Evolutionary conservation across 2,329 filamentous ascomycete genomes (phyloP).

Genomic region (Diaporthe humulicola): DNA sequence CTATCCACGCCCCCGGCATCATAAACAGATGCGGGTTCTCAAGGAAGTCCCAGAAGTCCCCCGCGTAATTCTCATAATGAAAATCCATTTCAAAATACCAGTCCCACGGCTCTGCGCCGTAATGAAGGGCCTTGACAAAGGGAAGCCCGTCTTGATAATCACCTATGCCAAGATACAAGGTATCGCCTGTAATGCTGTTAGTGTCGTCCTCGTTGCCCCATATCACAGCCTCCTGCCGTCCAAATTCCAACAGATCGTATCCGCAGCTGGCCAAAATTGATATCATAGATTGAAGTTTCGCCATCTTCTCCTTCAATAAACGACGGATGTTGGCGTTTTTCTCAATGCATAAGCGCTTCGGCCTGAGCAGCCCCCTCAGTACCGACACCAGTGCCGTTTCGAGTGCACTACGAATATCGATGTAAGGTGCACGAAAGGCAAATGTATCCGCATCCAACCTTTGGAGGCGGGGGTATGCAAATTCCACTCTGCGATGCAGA

Average conservation of each 20-base stretch:
- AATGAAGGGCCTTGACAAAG: not conserved
- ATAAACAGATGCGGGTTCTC: not conserved
- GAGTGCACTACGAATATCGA: not conserved
- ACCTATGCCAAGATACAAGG: not conserved
- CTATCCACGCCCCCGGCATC: conserved; percentile 16
- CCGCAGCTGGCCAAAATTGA: not conserved
- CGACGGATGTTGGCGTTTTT: too few relatives aligned
- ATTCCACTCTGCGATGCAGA: not conserved
- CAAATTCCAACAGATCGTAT: conserved; percentile 3
- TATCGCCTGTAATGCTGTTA: not conserved
- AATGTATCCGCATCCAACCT: too few relatives aligned
- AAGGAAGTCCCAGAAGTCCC: not conserved
- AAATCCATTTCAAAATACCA: conserved; percentile 4
- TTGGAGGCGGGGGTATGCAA: not conserved
- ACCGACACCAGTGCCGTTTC: not conserved
- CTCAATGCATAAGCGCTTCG: too few relatives aligned
- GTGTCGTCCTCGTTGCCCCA: not conserved
- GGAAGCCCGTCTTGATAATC: not conserved
- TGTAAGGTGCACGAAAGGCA: not conserved
- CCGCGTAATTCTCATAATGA: not conserved
- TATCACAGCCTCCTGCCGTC: not conserved
- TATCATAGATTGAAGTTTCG: not conserved
- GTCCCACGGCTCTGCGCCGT: not conserved
- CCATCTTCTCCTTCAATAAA: not conserved
- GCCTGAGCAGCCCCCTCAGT: not conserved